A percentile compares a stretch with the other conserved stretches of the same genome.
These are phyloP conservation scores for Ceratobasidium sp. DNA, from an alignment of 1,284 basidiomycete genomes.

Conservation along the genomic window DNA sequence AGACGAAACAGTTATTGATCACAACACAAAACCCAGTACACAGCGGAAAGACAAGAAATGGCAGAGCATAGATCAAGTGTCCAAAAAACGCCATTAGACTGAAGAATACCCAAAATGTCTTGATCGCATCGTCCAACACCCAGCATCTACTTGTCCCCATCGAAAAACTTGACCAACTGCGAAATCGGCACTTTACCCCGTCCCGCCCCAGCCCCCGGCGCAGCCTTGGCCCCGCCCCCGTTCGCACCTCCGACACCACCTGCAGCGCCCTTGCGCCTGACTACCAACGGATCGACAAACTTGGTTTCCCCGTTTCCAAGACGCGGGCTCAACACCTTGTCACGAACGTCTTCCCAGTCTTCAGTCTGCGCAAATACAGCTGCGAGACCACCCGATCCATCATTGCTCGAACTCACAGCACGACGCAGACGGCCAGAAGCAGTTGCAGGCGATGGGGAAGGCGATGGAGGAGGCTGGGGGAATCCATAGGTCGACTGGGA, in stretches of 20 bases:
- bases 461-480: slow-evolving; percentile 17
- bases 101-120: slow-evolving; percentile 7
- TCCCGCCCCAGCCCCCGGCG: slow-evolving; percentile 52
- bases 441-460: slow-evolving; percentile 22
- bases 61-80: slow-evolving; percentile 11
- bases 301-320: slow-evolving; percentile 18
- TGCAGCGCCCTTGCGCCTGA: slow-evolving; percentile 69
- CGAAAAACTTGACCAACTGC: slow-evolving; percentile 85
- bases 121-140: background rate
- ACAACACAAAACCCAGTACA: slow-evolving; percentile 17
- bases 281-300: slow-evolving; percentile 79
- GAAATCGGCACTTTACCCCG: slow-evolving; percentile 77
- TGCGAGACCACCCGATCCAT: slow-evolving; percentile 27
- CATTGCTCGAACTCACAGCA: slow-evolving; percentile 39
- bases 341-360: slow-evolving; percentile 45
- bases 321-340: slow-evolving; percentile 39
- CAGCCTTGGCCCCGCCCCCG: slow-evolving; percentile 33
- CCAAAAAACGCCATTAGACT: background rate
- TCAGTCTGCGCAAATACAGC: slow-evolving; percentile 42
- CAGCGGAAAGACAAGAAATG: background rate
- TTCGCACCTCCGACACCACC: background rate
- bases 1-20: slow-evolving; percentile 7
- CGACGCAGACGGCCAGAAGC: slow-evolving; percentile 9
- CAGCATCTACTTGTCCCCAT: slow-evolving; percentile 66
- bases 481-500: slow-evolving; percentile 29